Evolutionary conservation across 768 basidiomycete species (phyloP), one percentile per base, ranked within the genome.

Genomic region (Lactarius indigo): DNA sequence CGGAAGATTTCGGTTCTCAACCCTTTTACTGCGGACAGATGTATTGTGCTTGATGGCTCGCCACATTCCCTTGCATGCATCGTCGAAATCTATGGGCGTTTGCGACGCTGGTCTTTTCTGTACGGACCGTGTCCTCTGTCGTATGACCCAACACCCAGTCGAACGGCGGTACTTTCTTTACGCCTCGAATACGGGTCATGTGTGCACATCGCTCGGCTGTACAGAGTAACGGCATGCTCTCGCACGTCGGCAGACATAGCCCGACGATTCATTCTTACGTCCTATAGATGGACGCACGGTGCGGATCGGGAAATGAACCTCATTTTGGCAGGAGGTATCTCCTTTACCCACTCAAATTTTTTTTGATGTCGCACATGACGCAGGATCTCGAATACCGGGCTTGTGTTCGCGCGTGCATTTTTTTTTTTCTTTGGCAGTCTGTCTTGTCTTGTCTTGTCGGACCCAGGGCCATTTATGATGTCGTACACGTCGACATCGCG

Each of bases 1-100:
- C 18, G n/a, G 18, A 76, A 64, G 57, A 73, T 18, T 77, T 56
- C 73, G 73, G 47, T 76, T 76, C 68, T 72, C 71, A 3, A 72
- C 69, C 56, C 15, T 52, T 68, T n/a, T 13, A 5, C 13, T 23
- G 23, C 13, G 44, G 42, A 73, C 61, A 54, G 65, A 57, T 61
- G 68, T 31, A 61, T 71, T 39, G 61, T 73, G 9, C 68, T 74
- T 52, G 1, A 67, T 71, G 0, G 70, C 70, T 2, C 69, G 62
- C 20, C 68, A 73, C 10, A 66, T 76, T 12, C 71, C 75, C 28
- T 63, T 64, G 8, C 73, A 72, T 28, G 69, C 66, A 35, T 72
- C 74, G 56, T 65, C 73, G 18, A 72, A 73, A 59, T 72, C 73
- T 33, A 66, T 65, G 30, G 69, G 72, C 20, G 64, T 73, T 30